Conservation (phyloP, 371 early-diverging fungal species). For the Ordospora pajunii region DNA sequence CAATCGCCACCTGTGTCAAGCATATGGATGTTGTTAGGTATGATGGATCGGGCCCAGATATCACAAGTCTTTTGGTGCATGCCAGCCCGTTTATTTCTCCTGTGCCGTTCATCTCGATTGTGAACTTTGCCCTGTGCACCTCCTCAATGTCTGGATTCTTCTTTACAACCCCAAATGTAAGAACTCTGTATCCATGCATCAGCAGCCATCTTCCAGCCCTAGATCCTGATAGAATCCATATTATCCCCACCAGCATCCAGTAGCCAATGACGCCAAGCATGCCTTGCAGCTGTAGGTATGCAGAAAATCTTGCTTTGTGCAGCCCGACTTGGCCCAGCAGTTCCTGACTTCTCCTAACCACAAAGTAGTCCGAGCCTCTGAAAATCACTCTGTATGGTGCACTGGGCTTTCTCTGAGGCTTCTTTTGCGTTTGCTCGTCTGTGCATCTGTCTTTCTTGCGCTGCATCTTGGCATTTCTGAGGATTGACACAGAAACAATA, state of each 20-base stretch:
- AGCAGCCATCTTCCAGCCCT: conserved; percentile 20
- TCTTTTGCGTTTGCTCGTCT: not conserved
- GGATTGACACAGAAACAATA: conserved; percentile 32
- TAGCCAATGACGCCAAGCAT: conserved; percentile 21
- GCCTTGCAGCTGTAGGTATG: conserved; percentile 39
- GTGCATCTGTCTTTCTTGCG: not conserved
- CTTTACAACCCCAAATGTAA: conserved; percentile 50
- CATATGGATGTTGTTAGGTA: conserved; percentile 57
- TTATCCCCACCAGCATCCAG: conserved; percentile 6
- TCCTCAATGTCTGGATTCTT: conserved; percentile 37
- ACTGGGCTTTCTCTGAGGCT: not conserved
- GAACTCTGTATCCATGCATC: conserved; percentile 23
- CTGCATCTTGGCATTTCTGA: not conserved
- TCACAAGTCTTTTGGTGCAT: conserved; percentile 25
- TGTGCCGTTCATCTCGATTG: conserved; percentile 38
- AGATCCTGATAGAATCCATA: conserved; percentile 30
- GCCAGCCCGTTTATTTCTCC: conserved; percentile 20
- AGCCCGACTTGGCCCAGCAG: conserved; percentile 9
- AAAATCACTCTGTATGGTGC: conserved; percentile 50
- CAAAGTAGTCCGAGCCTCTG: conserved; percentile 57
- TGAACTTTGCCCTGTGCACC: conserved; percentile 47
- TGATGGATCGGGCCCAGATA: conserved; percentile 61
- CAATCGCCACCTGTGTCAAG: conserved; percentile 36
- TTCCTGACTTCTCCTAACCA: conserved; percentile 50
- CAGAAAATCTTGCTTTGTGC: conserved; percentile 6